These are phyloP conservation scores for Trichoderma lentiforme DNA, from an alignment of 2,329 filamentous ascomycete genomes.

Conservation along the genomic window DNA sequence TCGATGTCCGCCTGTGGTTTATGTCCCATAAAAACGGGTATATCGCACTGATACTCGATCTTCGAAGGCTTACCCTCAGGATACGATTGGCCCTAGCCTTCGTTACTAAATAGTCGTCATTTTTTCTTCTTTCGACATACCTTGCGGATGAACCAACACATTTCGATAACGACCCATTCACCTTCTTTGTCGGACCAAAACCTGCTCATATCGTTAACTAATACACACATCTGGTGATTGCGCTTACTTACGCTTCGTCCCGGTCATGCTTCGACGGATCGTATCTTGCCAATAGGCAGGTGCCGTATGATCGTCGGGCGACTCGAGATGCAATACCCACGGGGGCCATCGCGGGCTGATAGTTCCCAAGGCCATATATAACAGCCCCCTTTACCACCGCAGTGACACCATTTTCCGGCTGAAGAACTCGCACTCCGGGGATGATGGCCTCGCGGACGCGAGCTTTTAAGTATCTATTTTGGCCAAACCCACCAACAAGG, in stretches of 20 bases:
- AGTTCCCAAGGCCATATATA: slow-evolving; percentile 38
- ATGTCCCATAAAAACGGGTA: slow-evolving; percentile 35
- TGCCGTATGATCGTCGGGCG: slow-evolving; percentile 37
- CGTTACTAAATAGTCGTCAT: not conserved
- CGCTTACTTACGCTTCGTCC: slow-evolving; percentile 33
- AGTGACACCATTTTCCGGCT: slow-evolving; percentile 48
- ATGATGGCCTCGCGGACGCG: slow-evolving; percentile 37
- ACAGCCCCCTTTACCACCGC: slow-evolving; percentile 51
- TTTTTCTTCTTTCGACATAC: slow-evolving; percentile 23
- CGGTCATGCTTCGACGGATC: slow-evolving; percentile 36
- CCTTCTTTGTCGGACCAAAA: slow-evolving; percentile 39
- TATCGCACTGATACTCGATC: slow-evolving; percentile 39
- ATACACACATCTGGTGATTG: not conserved
- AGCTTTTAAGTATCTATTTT: slow-evolving; percentile 43
- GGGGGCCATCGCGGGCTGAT: slow-evolving; percentile 28
- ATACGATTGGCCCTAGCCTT: slow-evolving; percentile 35
- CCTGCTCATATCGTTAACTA: slow-evolving; percentile 26
- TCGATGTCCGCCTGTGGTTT: slow-evolving; percentile 38
- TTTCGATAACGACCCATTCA: slow-evolving; percentile 35
- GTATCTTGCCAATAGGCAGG: slow-evolving; percentile 35
- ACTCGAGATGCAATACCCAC: slow-evolving; percentile 35
- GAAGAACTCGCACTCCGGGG: slow-evolving; percentile 40
- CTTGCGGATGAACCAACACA: slow-evolving; percentile 41
- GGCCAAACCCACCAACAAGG: slow-evolving; percentile 49
- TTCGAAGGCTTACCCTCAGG: slow-evolving; percentile 35